Percentiles rank a stretch among this genome's conserved stretches.
These are phyloP conservation scores for Brassica incana DNA, from an alignment of 345 rosid species.

Conservation along the genomic window DNA sequence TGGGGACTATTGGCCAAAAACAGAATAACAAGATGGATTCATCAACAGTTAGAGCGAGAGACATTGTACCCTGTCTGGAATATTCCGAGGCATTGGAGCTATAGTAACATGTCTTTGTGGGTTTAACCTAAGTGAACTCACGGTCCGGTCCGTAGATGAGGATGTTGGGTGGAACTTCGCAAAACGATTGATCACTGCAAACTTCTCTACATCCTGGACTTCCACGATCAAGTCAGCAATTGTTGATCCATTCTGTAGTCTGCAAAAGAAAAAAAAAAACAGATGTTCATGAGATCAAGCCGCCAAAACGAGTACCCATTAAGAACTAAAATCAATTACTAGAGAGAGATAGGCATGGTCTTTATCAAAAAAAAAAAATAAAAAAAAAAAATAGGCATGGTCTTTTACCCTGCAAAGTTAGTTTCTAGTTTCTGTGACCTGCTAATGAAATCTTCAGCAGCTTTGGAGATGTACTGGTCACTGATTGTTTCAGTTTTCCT, in stretches of 20 bases:
- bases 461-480: slow-evolving; percentile 56
- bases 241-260: slow-evolving; percentile 69
- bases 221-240: slow-evolving; percentile 72
- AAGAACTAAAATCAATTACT: background rate
- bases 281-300: slow-evolving; percentile 19
- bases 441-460: slow-evolving; percentile 58
- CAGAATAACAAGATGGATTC: slow-evolving; percentile 32
- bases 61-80: slow-evolving; percentile 92
- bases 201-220: slow-evolving; percentile 76
- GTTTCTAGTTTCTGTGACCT: slow-evolving; percentile 63
- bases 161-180: slow-evolving; percentile 81
- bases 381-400: background rate
- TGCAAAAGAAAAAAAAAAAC: slow-evolving; percentile 35
- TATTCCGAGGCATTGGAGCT: slow-evolving; percentile 74
- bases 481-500: slow-evolving; percentile 44
- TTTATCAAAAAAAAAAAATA: too few species aligned
- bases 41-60: slow-evolving; percentile 73
- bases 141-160: slow-evolving; percentile 44
- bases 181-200: slow-evolving; percentile 84
- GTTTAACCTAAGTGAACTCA: slow-evolving; percentile 47
- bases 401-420: slow-evolving; percentile 56
- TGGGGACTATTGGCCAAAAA: slow-evolving; percentile 33
- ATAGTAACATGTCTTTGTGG: slow-evolving; percentile 89
- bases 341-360: background rate
- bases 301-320: background rate